phyloP scores from a whole-genome alignment of 306 rosid species.

The Luffa acutangula region DNA sequence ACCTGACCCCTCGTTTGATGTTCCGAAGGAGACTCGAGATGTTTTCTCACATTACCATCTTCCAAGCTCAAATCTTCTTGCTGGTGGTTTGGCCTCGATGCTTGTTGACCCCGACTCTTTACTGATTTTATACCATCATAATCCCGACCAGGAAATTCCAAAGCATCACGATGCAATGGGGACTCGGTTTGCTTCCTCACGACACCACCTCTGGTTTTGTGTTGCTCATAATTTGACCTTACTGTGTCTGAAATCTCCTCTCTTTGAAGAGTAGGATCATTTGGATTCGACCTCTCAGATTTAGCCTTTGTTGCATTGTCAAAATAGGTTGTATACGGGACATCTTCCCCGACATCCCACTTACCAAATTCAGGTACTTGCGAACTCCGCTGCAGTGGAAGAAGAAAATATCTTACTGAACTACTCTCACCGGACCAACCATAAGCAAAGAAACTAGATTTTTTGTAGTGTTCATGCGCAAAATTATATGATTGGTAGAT shows the following conservation, averaged over 20 bases:
- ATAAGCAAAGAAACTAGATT: not conserved
- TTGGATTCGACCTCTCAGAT: not conserved
- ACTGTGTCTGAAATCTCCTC: not conserved
- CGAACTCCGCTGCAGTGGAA: slow-evolving; percentile 1
- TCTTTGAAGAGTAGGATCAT: not conserved
- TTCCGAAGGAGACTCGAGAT: not conserved
- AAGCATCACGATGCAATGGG: slow-evolving; percentile 8
- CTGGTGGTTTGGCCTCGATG: not conserved
- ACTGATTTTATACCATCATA: not conserved
- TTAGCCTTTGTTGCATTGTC: slow-evolving; percentile 10
- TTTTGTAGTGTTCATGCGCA: not conserved
- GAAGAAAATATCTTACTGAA: not conserved
- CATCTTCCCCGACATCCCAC: slow-evolving; percentile 15
- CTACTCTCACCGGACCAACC: not conserved
- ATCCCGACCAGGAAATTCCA: not conserved
- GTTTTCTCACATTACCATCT: not conserved
- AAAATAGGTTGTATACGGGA: slow-evolving; percentile 14
- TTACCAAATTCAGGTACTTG: slow-evolving; percentile 14
- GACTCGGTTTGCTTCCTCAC: slow-evolving; percentile 3
- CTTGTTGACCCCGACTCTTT: not conserved
- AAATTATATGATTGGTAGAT: not conserved
- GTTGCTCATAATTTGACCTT: not conserved
- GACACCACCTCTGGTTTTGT: not conserved
- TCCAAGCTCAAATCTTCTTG: not conserved
- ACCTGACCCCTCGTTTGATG: not conserved